These are phyloP conservation scores for Epichloe coenophiala DNA, from an alignment of 2,329 filamentous ascomycete species.

Conservation along the genomic window DNA sequence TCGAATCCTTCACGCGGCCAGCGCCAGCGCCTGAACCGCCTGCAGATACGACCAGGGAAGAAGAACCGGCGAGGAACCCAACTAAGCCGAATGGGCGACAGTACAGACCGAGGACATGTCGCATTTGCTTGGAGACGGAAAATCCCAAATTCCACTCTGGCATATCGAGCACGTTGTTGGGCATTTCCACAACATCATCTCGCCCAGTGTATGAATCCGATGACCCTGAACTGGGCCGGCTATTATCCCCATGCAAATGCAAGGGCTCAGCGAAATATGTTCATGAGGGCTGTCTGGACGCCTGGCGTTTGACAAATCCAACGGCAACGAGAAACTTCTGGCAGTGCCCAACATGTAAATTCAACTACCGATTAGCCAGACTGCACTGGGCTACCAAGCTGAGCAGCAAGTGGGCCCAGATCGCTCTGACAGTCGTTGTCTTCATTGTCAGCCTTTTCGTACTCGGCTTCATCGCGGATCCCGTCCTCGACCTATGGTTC, in stretches of 20 bases:
- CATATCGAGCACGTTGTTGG: constrained; percentile 18
- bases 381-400: constrained; percentile 62
- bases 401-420: constrained; percentile 52
- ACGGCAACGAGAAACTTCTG: constrained; percentile 56
- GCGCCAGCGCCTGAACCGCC: background rate
- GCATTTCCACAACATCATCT: constrained; percentile 19
- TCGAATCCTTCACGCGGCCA: constrained; percentile 1
- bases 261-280: constrained; percentile 89
- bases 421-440: constrained; percentile 57
- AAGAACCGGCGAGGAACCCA: constrained; percentile 6
- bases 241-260: constrained; percentile 85
- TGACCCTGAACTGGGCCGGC: constrained; percentile 57
- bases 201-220: constrained; percentile 53
- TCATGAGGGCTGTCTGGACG: constrained; percentile 76
- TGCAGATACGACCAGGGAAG: background rate
- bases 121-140: constrained; percentile 71
- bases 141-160: constrained; percentile 32
- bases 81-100: constrained; percentile 19
- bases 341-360: constrained; percentile 79
- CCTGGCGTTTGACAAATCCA: constrained; percentile 68
- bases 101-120: constrained; percentile 64
- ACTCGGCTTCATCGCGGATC: constrained; percentile 84
- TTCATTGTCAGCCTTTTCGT: constrained; percentile 62
- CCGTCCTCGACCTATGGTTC: constrained; percentile 77
- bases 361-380: constrained; percentile 66